Evolutionary conservation across 257 asterid genomes (phyloP).

Genomic region (Forsythia suspensa): DNA sequence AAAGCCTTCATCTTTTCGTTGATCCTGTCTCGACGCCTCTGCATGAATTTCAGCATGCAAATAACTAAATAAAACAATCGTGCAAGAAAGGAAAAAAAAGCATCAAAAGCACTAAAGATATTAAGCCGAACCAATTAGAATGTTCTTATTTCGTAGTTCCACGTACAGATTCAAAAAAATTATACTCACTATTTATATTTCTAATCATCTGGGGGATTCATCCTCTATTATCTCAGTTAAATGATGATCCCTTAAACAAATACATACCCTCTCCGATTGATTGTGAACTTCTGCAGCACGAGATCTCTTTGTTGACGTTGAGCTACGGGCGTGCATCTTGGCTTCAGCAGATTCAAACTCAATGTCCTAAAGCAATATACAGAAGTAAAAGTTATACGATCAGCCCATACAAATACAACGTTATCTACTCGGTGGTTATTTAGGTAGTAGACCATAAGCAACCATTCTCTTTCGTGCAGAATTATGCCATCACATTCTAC

Average conservation of each 20-base stretch:
- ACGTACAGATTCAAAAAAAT: neutral
- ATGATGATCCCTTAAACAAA: neutral
- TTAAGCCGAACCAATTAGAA: neutral
- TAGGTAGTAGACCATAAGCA: neutral
- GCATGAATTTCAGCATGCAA: constrained; percentile 20
- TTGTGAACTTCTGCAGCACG: constrained; percentile 60
- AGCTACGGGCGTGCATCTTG: constrained; percentile 31
- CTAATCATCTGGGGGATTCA: neutral
- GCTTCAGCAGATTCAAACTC: constrained; percentile 33
- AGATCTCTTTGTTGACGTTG: constrained; percentile 37
- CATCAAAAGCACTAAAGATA: neutral
- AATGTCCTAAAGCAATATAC: constrained; percentile 24
- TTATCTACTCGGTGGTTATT: neutral
- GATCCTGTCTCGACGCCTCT: constrained; percentile 55
- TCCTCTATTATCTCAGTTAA: neutral
- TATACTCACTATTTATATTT: neutral
- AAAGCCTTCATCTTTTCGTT: constrained; percentile 54
- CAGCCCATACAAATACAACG: neutral
- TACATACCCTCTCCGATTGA: constrained; percentile 46
- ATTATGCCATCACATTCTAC: neutral
- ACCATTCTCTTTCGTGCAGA: neutral
- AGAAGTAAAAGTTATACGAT: neutral
- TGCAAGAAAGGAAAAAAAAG: neutral
- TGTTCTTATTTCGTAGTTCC: neutral
- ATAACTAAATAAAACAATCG: neutral